Evolutionary conservation across 1,284 basidiomycete species (phyloP), one percentile per base, ranked within the genome.

Genomic region (Ustilago crameri): DNA sequence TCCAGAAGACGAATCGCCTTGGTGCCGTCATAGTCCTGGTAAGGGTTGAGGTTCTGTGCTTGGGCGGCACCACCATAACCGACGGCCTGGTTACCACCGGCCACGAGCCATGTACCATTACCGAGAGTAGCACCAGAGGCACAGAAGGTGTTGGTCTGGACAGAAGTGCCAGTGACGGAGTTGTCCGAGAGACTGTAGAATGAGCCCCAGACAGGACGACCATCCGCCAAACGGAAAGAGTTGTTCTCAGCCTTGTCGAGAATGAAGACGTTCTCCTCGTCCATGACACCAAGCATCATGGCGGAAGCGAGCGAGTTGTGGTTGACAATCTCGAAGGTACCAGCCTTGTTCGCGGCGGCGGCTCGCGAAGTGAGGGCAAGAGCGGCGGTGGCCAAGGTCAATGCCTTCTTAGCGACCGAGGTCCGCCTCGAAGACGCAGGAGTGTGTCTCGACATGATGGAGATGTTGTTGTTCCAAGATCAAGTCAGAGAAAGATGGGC

Each of bases 161-260:
- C 78, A 26, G 79, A 74, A 8, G 80, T 54, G 12, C 75, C 72
- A 3, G 71, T 64, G 53, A 73, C 74, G 3, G 65, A 61, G 55
- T 80, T 79, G 54, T 79, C 76, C 26, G 51, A 40, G 17, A 82
- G 55, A 18, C 65, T 66, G 45, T 78, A 71, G 58, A 81, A 69
- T 14, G 79, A 66, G 20, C 76, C 79, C 81, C 81, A 82, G 3
- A 75, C 71, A 14, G 76, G 79, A 37, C 65, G 73, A 15, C 70
- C 75, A n/a, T 74, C 60, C 14, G 48, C 23, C 10, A 78, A 53
- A 20, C 46, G 43, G 15, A 46, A n/a, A 10, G 56, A 62, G 71
- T 84, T 85, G 68, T 82, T 79, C 65, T 85, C 84, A 12, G 78
- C 80, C 72, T 85, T 85, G 74, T 85, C 84, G 35, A 84, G 72